Base-by-base conservation (phyloP, 2,329 filamentous ascomycete genomes). In the Hansfordia pulvinata region DNA sequence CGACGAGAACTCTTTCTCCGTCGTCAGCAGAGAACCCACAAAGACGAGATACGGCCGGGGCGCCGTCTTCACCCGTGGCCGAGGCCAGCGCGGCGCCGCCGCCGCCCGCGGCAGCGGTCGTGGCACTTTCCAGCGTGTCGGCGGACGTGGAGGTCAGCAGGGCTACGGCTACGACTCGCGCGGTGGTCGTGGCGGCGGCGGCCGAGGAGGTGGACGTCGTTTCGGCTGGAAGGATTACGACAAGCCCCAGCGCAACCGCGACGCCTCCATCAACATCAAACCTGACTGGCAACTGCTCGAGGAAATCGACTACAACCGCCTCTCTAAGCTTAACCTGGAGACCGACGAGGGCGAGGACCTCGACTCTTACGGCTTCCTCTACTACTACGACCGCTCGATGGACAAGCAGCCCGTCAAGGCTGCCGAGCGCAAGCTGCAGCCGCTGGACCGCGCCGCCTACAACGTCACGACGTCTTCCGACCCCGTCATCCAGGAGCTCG, bases 221-320 rank as follows among this genome's bases (percentile, higher is more conserved):
- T 94, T 94, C 47, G 90, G 90, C 51, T 96, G 90, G 88, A 93
- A 90, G 60, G 90, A 98, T 53, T 93, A 85, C 52, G 90, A 98
- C 64, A 96, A 96, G 75, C 90, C 90, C 34, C 74, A 88, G 54
- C 78, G 90, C 47, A 94, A 93, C 59, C 82, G 90, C 34, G 90
- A 98, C 60, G 81, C 88, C 8, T 93, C 85, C 19, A 83, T 98
- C 49, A 88, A 88, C 60, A 85, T 96, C 57, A 92, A 92, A 60
- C 73, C 86, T 13, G 86, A 94, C 53, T 98, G 90, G 90, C 70
- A 75, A 48, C 71, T 98, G 60, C 65, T 94, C 45, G 90, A 98
- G 62, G 90, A 98, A 68, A 94, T 98, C 53, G 90, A 98, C 57
- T 98, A 93, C 62, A 88, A 84, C 62, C 80, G 90, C 40, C 71